phyloP scores from a whole-genome alignment of 163 green algal genomes.

The Chloroidium sp. region DNA sequence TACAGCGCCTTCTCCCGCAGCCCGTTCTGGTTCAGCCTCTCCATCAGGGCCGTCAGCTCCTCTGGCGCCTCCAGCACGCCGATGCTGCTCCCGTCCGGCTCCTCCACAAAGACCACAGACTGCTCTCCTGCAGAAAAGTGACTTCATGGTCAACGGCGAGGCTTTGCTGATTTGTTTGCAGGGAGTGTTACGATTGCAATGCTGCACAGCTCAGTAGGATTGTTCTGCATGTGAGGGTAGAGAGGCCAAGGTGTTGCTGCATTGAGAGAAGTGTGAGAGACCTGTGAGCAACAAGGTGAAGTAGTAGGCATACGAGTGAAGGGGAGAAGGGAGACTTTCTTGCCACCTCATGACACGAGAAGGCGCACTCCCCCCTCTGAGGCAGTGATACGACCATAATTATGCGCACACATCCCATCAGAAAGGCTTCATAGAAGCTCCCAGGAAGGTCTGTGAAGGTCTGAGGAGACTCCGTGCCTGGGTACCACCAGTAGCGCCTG shows the following conservation, averaged over 20 bases:
- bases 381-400: no score
- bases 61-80: slow-evolving; percentile 25
- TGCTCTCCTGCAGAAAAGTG: slow-evolving; percentile 17
- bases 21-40: slow-evolving; percentile 34
- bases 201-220: no score
- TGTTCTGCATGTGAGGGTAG: no score
- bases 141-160: background rate
- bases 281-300: background rate
- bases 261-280: background rate
- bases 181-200: background rate
- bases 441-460: background rate
- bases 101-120: slow-evolving; percentile 43
- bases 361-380: background rate
- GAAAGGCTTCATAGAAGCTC: background rate
- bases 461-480: background rate
- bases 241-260: no score
- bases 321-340: background rate
- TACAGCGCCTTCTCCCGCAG: slow-evolving; percentile 33
- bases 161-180: background rate
- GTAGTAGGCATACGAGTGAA: background rate
- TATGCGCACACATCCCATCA: no score
- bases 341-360: background rate
- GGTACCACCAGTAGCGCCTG: slow-evolving; percentile 50
- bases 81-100: slow-evolving; percentile 27
- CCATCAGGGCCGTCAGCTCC: slow-evolving; percentile 38